Evolutionary conservation across 257 asterid genomes (phyloP).

Genomic region (Solanum virginianum): DNA sequence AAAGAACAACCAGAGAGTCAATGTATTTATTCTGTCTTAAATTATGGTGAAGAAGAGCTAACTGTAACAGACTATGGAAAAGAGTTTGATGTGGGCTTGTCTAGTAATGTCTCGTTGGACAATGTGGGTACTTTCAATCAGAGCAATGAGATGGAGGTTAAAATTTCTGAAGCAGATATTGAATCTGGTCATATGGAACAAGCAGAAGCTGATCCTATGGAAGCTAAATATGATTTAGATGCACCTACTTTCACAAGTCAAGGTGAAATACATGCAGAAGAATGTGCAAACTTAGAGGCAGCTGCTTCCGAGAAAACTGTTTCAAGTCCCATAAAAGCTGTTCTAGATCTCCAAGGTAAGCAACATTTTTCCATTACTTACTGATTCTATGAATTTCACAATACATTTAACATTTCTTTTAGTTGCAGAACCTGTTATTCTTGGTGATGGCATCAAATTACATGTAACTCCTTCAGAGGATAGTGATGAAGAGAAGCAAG

Average conservation of each 20-base stretch:
- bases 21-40: not conserved
- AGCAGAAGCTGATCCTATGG: not conserved
- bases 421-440: not conserved
- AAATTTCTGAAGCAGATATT: not conserved
- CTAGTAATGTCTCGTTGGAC: not conserved
- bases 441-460: not conserved
- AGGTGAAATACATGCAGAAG: not conserved
- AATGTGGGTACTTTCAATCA: not conserved
- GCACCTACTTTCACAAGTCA: not conserved
- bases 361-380: not conserved
- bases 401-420: not conserved
- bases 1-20: not conserved
- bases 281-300: not conserved
- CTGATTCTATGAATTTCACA: not conserved
- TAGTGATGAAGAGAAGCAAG: not conserved
- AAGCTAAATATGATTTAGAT: not conserved
- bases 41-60: not conserved
- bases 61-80: not conserved
- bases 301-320: not conserved
- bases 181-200: not conserved
- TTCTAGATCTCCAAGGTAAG: not conserved
- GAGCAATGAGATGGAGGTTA: not conserved
- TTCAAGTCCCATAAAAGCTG: not conserved
- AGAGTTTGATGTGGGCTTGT: not conserved
- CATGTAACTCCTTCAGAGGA: not conserved